A percentile compares a stretch with the other conserved stretches of the same genome.
Conservation (phyloP, 2,329 filamentous ascomycete species). For the Epichloe coenophiala region DNA sequence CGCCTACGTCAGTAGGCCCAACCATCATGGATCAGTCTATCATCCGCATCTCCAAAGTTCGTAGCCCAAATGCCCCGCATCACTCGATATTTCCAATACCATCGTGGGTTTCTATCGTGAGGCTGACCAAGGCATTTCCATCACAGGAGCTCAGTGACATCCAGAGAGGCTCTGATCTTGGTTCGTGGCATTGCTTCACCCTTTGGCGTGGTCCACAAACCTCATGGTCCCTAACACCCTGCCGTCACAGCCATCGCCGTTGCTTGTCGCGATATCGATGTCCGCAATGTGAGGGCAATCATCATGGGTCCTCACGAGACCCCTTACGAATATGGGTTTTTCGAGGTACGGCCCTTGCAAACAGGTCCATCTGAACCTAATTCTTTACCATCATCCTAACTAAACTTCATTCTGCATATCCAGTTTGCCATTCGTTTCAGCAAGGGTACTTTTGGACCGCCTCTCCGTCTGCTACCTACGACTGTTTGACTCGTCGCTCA, state of each 20-base stretch:
- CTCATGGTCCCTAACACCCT: neutral
- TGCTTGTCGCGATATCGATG: conserved; percentile 74
- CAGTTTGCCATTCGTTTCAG: conserved; percentile 68
- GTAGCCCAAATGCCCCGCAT: conserved; percentile 15
- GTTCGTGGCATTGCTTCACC: conserved; percentile 33
- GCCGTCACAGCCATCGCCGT: conserved; percentile 59
- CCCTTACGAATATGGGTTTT: conserved; percentile 95
- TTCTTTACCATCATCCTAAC: neutral
- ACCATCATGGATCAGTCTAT: conserved; percentile 58
- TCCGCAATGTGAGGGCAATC: conserved; percentile 73
- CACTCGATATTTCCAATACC: conserved; percentile 7
- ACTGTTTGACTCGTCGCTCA: neutral
- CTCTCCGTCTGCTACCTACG: neutral
- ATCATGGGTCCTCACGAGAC: conserved; percentile 90
- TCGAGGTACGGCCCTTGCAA: conserved; percentile 52
- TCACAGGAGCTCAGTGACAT: conserved; percentile 70
- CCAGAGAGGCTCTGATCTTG: conserved; percentile 71
- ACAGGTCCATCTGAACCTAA: neutral
- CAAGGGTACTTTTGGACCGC: conserved; percentile 37
- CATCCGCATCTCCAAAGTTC: conserved; percentile 72
- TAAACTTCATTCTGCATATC: neutral
- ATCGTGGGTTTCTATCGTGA: neutral
- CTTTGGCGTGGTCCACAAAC: neutral
- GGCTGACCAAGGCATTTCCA: conserved; percentile 5
- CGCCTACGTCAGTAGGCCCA: neutral